phyloP scores from a whole-genome alignment of 805 yeast species.

The Kluyveromyces wickerhamii region DNA sequence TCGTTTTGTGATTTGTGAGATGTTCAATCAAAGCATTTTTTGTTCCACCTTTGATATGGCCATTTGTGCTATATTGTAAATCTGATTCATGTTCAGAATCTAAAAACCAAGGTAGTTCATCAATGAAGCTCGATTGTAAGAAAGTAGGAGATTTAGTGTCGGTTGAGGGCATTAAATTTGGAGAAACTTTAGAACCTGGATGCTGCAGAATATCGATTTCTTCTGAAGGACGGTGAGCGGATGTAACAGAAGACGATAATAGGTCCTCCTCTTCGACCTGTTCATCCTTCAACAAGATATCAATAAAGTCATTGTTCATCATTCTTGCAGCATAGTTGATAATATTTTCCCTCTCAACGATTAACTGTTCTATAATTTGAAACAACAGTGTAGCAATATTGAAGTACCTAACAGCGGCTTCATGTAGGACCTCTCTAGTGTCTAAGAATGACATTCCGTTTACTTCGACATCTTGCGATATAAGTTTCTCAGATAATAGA shows the following conservation, averaged over 20 bases:
- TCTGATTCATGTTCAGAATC: slow-evolving; percentile 58
- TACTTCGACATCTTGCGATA: slow-evolving; percentile 37
- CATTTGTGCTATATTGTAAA: slow-evolving; percentile 55
- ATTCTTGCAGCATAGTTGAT: slow-evolving; percentile 68
- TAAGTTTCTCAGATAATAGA: slow-evolving; percentile 39
- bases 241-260: background rate
- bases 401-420: slow-evolving; percentile 28
- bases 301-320: slow-evolving; percentile 65
- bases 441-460: slow-evolving; percentile 32
- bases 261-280: slow-evolving; percentile 28
- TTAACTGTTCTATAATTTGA: slow-evolving; percentile 45
- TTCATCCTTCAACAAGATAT: slow-evolving; percentile 46
- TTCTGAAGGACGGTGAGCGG: slow-evolving; percentile 1
- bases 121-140: slow-evolving; percentile 10
- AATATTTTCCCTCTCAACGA: slow-evolving; percentile 63
- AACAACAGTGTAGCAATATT: slow-evolving; percentile 31
- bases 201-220: slow-evolving; percentile 8
- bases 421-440: slow-evolving; percentile 24
- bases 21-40: slow-evolving; percentile 70
- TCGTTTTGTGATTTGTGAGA: slow-evolving; percentile 62
- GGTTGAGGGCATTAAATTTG: background rate
- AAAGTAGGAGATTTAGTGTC: background rate
- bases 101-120: slow-evolving; percentile 61
- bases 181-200: background rate
- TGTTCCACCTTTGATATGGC: slow-evolving; percentile 77